A percentile compares a stretch with the other conserved stretches of the same genome.
These are phyloP conservation scores for Botrytis fragariae DNA, from an alignment of 2,329 filamentous ascomycete species.

Conservation along the genomic window DNA sequence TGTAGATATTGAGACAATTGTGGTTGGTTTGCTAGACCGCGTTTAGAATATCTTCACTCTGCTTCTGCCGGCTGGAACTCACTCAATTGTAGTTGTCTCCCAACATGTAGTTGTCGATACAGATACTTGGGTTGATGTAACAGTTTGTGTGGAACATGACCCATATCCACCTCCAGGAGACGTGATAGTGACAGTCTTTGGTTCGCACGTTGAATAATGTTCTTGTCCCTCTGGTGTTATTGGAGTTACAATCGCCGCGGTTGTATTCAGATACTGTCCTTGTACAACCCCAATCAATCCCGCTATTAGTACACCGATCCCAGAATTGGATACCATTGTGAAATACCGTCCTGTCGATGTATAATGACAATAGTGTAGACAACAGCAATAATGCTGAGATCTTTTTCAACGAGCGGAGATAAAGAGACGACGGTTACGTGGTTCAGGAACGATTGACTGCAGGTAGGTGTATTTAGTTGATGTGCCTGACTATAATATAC, in stretches of 20 bases:
- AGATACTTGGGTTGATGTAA: conserved; percentile 9
- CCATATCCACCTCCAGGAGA: not conserved
- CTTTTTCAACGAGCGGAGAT: conserved; percentile 29
- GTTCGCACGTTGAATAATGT: not conserved
- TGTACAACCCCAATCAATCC: conserved; percentile 26
- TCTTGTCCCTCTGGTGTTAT: not conserved
- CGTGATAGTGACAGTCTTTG: conserved; percentile 7
- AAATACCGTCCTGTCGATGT: conserved; percentile 26
- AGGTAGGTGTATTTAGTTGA: conserved; percentile 9
- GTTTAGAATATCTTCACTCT: not conserved
- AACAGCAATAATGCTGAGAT: conserved; percentile 29
- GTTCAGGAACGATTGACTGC: conserved; percentile 24
- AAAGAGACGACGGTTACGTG: conserved; percentile 25
- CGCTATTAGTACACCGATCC: conserved; percentile 20
- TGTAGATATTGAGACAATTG: conserved; percentile 6
- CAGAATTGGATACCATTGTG: conserved; percentile 17
- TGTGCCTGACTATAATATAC: conserved; percentile 22
- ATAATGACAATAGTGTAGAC: conserved; percentile 30
- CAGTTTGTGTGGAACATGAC: conserved; percentile 24
- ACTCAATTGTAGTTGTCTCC: conserved; percentile 5
- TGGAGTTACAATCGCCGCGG: not conserved
- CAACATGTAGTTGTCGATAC: conserved; percentile 10
- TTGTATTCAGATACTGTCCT: conserved; percentile 22
- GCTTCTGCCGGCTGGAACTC: not conserved
- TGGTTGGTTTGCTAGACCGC: not conserved